Evolutionary conservation across 805 yeast genomes (phyloP), one percentile per base, ranked within the genome.

Genomic region (Pichia nakasei): DNA sequence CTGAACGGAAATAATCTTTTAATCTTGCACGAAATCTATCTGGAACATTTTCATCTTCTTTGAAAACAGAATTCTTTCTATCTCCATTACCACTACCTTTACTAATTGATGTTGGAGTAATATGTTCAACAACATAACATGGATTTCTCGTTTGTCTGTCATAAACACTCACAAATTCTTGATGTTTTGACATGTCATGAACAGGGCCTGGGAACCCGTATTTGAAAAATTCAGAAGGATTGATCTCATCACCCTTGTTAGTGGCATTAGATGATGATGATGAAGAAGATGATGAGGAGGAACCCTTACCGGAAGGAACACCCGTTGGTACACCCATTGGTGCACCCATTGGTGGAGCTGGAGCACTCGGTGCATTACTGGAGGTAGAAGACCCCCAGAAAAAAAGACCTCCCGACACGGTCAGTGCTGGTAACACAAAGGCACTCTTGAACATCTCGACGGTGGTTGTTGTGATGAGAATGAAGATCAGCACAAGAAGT

Each of bases 121-220:
- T 71, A 58, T 89, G 96, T 64, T 91, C 97, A 31, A 89, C 69
- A 19, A 82, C 80, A 73, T 83, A 87, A 60, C 79, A 78, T 22
- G 98, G 98, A 57, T 86, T 87, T 47, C 89, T 73, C 29, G 80
- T 83, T 49, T 80, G 75, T 52, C 98, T 75, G 58, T 93, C 91
- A 62, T 80, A 93, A 53, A 93, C 85, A 43, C 93, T 78, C 18
- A 91, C 75, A 60, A 82, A 93, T 64, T 88, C 96, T 45, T 72
- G 69, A 48, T 86, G 72, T 11, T 69, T 75, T 45, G 78, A 77
- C 46, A 91, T 63, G 58, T 93, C 98, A 61, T 87, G 94, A 27
- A 85, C 73, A 0, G 97, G 97, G 2, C 96, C 96, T 0, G 97
- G 98, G 56, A 85, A 87, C 4, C 98, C 98, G 59, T 85, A 89